These are phyloP conservation scores for Fusarium xylarioides DNA, from an alignment of 2,329 filamentous ascomycete species.

Conservation along the genomic window DNA sequence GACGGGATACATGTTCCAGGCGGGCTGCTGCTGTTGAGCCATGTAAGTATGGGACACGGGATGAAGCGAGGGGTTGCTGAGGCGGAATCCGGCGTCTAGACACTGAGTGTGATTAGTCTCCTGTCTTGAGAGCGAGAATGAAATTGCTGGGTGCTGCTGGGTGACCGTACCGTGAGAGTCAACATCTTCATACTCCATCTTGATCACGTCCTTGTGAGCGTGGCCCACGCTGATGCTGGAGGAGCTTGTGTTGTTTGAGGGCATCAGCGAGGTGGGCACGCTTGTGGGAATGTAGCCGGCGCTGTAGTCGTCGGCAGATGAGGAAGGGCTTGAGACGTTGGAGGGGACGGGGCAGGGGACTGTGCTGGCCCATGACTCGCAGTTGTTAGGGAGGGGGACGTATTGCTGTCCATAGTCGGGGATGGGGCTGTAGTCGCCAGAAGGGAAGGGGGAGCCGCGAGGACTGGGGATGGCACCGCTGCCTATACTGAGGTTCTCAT, in stretches of 20 bases:
- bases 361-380: slow-evolving; percentile 57
- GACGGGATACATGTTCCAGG: slow-evolving; percentile 48
- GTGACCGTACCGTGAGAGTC: slow-evolving; percentile 44
- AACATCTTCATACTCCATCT: slow-evolving; percentile 53
- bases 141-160: neutral
- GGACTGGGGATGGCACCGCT: slow-evolving; percentile 55
- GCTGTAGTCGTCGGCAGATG: slow-evolving; percentile 60
- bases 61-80: slow-evolving; percentile 41
- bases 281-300: slow-evolving; percentile 59
- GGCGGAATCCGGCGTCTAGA: slow-evolving; percentile 47
- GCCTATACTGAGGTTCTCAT: slow-evolving; percentile 52
- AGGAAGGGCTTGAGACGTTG: slow-evolving; percentile 62
- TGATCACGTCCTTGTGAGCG: slow-evolving; percentile 50
- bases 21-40: slow-evolving; percentile 41
- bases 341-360: slow-evolving; percentile 57
- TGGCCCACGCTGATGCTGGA: slow-evolving; percentile 46
- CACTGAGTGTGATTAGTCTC: slow-evolving; percentile 44
- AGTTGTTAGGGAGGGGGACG: slow-evolving; percentile 52
- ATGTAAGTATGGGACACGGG: slow-evolving; percentile 41
- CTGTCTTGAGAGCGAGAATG: neutral
- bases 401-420: slow-evolving; percentile 54
- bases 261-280: slow-evolving; percentile 56
- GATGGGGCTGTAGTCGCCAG: slow-evolving; percentile 55
- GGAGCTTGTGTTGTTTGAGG: slow-evolving; percentile 42
- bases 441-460: slow-evolving; percentile 56